Percentiles rank a stretch among this genome's conserved stretches.
Evolutionary conservation across 805 yeast genomes (phyloP).

Genomic region (Yarrowia bubula): DNA sequence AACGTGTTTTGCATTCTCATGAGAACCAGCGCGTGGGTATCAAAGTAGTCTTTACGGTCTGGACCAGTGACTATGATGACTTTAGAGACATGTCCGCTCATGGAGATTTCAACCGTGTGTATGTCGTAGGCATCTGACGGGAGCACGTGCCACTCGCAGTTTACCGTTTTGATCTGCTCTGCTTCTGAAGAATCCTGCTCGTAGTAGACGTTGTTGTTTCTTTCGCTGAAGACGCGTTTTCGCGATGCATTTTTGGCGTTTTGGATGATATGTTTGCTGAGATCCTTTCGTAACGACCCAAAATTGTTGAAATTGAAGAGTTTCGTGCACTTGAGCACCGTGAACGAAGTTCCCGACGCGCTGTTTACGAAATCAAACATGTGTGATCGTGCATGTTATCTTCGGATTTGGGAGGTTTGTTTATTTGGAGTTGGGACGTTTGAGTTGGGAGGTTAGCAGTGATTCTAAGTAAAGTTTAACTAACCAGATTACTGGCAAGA

Average conservation of each 20-base stretch:
- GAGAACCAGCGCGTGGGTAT: conserved; percentile 2
- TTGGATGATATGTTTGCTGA: background rate
- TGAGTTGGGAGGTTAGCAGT: no score
- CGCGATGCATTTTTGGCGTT: conserved; percentile 16
- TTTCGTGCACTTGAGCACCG: conserved; percentile 24
- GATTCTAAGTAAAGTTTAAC: background rate
- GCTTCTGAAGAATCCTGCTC: background rate
- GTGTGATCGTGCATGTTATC: background rate
- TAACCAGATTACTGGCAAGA: background rate
- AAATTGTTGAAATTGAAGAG: conserved; percentile 17
- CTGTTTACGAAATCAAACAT: conserved; percentile 29
- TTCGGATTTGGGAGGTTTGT: no score
- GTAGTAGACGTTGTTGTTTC: conserved; percentile 17
- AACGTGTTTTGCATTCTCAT: conserved; percentile 22
- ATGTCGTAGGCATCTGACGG: background rate
- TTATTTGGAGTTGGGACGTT: no score
- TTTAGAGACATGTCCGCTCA: background rate
- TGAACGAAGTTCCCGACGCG: conserved; percentile 29
- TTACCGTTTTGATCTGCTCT: conserved; percentile 8
- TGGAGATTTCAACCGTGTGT: conserved; percentile 1
- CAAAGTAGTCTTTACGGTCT: conserved; percentile 7
- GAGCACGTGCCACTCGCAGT: conserved; percentile 16
- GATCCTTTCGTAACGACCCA: background rate
- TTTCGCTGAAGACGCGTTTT: conserved; percentile 25
- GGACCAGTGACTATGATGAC: conserved; percentile 9